These are phyloP conservation scores for Protomyces macrosporus DNA, from an alignment of 1,139 yeast species.

Conservation along the genomic window DNA sequence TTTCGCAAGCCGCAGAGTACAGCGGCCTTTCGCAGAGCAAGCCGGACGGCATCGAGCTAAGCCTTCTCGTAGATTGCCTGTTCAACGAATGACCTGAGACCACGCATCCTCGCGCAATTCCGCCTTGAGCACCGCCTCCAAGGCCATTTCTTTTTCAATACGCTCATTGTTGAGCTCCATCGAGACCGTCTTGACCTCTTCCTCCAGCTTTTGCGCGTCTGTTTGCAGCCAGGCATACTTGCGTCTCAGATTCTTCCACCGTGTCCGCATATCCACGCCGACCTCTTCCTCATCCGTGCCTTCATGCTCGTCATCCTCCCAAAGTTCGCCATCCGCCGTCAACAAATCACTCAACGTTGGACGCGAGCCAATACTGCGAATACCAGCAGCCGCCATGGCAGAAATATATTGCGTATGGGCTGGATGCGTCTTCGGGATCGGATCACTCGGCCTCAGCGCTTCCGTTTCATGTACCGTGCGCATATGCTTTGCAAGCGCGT, in stretches of 20 bases:
- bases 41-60: not conserved
- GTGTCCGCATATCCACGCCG: slow-evolving; percentile 35
- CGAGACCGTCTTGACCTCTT: slow-evolving; percentile 43
- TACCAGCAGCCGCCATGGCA: slow-evolving; percentile 21
- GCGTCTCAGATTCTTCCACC: slow-evolving; percentile 37
- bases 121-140: slow-evolving; percentile 48
- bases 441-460: slow-evolving; percentile 27
- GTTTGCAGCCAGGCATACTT: slow-evolving; percentile 48
- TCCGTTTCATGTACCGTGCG: slow-evolving; percentile 56
- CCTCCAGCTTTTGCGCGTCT: slow-evolving; percentile 46
- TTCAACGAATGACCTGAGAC: not conserved
- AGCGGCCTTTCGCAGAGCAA: not conserved
- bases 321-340: slow-evolving; percentile 1
- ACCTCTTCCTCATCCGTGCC: slow-evolving; percentile 31
- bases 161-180: slow-evolving; percentile 47
- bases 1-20: not conserved
- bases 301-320: slow-evolving; percentile 29
- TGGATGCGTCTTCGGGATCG: slow-evolving; percentile 28
- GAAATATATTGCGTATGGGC: slow-evolving; percentile 28
- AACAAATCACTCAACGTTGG: not conserved
- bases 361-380: not conserved
- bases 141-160: slow-evolving; percentile 53
- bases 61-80: not conserved
- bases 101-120: slow-evolving; percentile 33
- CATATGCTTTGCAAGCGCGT: slow-evolving; percentile 60